These are phyloP conservation scores for Begonia masoniana DNA, from an alignment of 306 rosid species.

Conservation along the genomic window DNA sequence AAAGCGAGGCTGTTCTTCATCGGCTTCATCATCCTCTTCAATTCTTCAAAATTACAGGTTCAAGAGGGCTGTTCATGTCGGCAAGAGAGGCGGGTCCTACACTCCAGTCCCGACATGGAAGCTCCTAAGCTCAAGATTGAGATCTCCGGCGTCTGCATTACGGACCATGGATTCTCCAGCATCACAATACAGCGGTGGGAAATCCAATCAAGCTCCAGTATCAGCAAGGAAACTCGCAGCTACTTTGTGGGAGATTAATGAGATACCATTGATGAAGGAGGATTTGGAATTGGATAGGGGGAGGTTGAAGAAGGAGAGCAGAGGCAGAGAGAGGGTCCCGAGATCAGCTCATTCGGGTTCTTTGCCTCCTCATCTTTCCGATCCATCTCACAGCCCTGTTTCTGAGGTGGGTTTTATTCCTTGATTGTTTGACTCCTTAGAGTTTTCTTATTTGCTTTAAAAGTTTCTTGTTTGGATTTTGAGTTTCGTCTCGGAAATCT, in stretches of 20 bases:
- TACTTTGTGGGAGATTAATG: slow-evolving; percentile 98
- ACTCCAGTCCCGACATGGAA: slow-evolving; percentile 95
- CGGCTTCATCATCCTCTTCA: slow-evolving; percentile 93
- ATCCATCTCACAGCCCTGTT: slow-evolving; percentile 93
- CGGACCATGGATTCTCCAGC: slow-evolving; percentile 51
- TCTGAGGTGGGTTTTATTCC: slow-evolving; percentile 53
- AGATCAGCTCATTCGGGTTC: slow-evolving; percentile 77
- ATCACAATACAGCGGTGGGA: slow-evolving; percentile 23
- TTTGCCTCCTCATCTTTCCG: slow-evolving; percentile 92
- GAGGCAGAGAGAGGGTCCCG: slow-evolving; percentile 46
- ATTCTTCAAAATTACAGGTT: slow-evolving; percentile 72
- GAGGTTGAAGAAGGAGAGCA: slow-evolving; percentile 47
- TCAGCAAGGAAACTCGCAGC: slow-evolving; percentile 99
- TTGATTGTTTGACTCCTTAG: not conserved
- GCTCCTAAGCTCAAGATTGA: slow-evolving; percentile 38
- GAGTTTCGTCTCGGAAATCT: not conserved
- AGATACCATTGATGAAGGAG: slow-evolving; percentile 64
- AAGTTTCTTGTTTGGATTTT: not conserved
- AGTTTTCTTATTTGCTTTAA: not conserved
- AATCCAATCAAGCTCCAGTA: slow-evolving; percentile 46
- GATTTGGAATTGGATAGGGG: slow-evolving; percentile 15
- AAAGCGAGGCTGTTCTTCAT: slow-evolving; percentile 89
- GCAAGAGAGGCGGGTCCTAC: slow-evolving; percentile 73
- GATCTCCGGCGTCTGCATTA: slow-evolving; percentile 66
- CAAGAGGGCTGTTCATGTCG: slow-evolving; percentile 77